Conservation (phyloP, 352 stramenopile species). For the Globisporangium barbulae region DNA sequence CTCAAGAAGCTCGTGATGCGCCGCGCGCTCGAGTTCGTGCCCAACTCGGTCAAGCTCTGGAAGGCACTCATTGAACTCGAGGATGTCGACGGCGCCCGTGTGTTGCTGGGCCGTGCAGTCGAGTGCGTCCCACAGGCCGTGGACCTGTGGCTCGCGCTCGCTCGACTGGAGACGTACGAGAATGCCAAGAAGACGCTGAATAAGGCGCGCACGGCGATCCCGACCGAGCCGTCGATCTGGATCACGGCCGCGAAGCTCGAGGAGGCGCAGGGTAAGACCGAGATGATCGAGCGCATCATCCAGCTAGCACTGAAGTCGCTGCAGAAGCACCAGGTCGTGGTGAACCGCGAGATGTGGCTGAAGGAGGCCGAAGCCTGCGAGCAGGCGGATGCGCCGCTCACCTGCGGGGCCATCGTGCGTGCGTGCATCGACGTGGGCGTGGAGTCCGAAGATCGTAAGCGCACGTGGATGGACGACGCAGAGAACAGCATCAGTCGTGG, state of each 20-base stretch:
- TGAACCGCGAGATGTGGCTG: constrained; percentile 96
- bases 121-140: constrained; percentile 97
- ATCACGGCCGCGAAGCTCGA: constrained; percentile 98
- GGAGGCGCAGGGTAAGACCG: constrained; percentile 92
- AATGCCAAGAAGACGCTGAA: constrained; percentile 98
- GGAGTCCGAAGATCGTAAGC: constrained; percentile 94
- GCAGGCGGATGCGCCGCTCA: constrained; percentile 87
- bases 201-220: constrained; percentile 91
- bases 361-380: constrained; percentile 96
- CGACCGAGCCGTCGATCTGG: constrained; percentile 97
- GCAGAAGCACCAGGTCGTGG: constrained; percentile 87
- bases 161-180: constrained; percentile 97
- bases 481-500: constrained; percentile 86
- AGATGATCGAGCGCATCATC: constrained; percentile 84
- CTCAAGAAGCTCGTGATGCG: constrained; percentile 90
- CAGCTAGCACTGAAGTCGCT: constrained; percentile 86
- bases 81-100: constrained; percentile 93
- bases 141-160: constrained; percentile 98
- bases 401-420: constrained; percentile 93
- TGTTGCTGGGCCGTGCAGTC: constrained; percentile 96
- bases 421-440: constrained; percentile 94
- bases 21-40: constrained; percentile 94
- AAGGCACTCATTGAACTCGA: constrained; percentile 98
- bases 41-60: constrained; percentile 97
- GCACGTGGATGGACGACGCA: constrained; percentile 98